phyloP scores from a whole-genome alignment of 148 eudicot species.

The Bassia scoparia region DNA sequence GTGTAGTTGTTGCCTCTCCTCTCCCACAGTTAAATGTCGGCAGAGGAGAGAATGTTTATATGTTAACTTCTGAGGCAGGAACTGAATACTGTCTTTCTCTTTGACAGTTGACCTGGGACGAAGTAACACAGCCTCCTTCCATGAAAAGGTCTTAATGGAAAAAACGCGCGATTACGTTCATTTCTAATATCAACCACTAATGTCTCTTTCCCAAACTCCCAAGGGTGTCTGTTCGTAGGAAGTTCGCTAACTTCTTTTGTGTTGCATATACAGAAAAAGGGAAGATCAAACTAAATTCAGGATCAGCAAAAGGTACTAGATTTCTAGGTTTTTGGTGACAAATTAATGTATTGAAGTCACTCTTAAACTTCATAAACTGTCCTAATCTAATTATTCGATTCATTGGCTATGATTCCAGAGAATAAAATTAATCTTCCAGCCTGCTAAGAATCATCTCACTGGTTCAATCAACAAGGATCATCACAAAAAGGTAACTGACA shows the following conservation, averaged over 20 bases:
- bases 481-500: constrained; percentile 59
- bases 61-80: not conserved
- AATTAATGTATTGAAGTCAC: not conserved
- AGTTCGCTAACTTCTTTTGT: constrained; percentile 7
- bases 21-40: too few species aligned
- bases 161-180: constrained; percentile 54
- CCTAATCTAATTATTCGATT: constrained; percentile 7
- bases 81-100: constrained; percentile 5
- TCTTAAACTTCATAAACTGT: not conserved
- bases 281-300: constrained; percentile 38
- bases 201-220: not conserved
- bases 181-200: not conserved
- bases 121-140: constrained; percentile 56
- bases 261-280: constrained; percentile 48
- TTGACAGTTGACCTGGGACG: constrained; percentile 65
- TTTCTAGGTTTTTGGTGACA: not conserved
- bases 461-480: constrained; percentile 72
- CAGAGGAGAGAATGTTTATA: not conserved
- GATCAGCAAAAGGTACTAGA: constrained; percentile 52
- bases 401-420: constrained; percentile 36
- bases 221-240: not conserved
- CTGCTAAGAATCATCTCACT: constrained; percentile 47
- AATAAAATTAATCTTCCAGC: constrained; percentile 37
- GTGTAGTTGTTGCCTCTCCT: too few species aligned
- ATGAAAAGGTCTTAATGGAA: constrained; percentile 71